Evolutionary conservation across 1,139 yeast genomes (phyloP).

Genomic region (Yamadazyma trypodendri): DNA sequence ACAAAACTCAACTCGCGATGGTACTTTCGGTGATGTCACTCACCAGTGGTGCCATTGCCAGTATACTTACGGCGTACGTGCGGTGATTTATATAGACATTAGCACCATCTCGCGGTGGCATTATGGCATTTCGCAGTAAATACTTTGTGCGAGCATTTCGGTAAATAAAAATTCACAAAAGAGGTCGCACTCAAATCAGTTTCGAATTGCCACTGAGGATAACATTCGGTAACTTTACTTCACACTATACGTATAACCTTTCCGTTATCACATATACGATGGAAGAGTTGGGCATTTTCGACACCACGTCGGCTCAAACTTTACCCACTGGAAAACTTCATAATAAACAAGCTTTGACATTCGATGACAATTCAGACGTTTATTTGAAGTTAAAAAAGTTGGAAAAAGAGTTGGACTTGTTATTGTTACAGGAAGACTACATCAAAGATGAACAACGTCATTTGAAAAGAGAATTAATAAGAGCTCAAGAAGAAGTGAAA

Average conservation of each 20-base stretch:
- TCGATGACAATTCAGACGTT: constrained; percentile 55
- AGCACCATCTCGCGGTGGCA: background rate
- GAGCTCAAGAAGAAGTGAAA: constrained; percentile 98
- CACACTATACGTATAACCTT: background rate
- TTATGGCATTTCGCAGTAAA: background rate
- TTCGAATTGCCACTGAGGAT: constrained; percentile 6
- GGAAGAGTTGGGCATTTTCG: constrained; percentile 31
- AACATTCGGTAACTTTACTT: background rate
- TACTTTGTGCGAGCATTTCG: background rate
- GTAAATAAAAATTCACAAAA: background rate
- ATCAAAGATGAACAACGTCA: constrained; percentile 98
- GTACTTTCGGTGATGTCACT: constrained; percentile 18
- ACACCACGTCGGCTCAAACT: constrained; percentile 14
- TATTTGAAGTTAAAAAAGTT: constrained; percentile 82
- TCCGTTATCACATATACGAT: constrained; percentile 11
- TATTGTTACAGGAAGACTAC: constrained; percentile 88
- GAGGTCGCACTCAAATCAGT: background rate
- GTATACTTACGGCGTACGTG: constrained; percentile 19
- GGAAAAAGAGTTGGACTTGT: constrained; percentile 83
- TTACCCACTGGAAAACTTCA: constrained; percentile 12
- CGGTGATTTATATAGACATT: constrained; percentile 9
- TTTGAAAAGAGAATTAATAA: constrained; percentile 84
- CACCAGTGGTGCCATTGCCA: constrained; percentile 24
- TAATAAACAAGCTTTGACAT: constrained; percentile 5
- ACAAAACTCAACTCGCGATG: constrained; percentile 25